Conservation (phyloP, 2,329 filamentous ascomycete genomes). For the Trichoderma simmonsii region DNA sequence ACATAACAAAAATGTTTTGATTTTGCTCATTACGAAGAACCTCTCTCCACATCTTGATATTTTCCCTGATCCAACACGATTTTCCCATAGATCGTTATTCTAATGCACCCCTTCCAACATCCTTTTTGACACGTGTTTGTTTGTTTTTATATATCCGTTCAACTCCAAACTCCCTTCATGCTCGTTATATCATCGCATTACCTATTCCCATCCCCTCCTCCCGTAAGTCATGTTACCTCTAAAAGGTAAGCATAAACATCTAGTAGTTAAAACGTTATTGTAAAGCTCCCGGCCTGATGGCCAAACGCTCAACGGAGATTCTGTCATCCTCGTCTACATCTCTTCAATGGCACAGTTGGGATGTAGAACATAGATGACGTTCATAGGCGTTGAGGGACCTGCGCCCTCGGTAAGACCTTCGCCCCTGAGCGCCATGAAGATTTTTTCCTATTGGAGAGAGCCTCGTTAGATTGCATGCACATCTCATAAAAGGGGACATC, state of each 20-base stretch:
- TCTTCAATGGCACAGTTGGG: conserved; percentile 87
- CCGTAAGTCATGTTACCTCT: background rate
- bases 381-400: conserved; percentile 36
- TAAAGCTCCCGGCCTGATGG: background rate
- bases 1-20: conserved; percentile 18
- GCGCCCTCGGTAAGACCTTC: conserved; percentile 53
- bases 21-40: background rate
- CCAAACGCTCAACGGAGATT: background rate
- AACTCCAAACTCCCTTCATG: conserved; percentile 21
- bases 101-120: background rate
- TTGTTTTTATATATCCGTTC: conserved; percentile 28
- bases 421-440: conserved; percentile 75
- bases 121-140: conserved; percentile 43
- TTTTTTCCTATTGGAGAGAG: conserved; percentile 70
- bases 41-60: background rate
- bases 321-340: conserved; percentile 29
- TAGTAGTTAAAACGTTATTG: background rate
- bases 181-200: conserved; percentile 7
- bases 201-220: background rate
- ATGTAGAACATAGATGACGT: conserved; percentile 80
- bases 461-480: conserved; percentile 23
- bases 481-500: conserved; percentile 37
- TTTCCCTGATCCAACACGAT: background rate
- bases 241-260: background rate
- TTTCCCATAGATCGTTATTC: background rate